phyloP scores from a whole-genome alignment of 176 grass and related monocot genomes.

The Hordeum vulgare region DNA sequence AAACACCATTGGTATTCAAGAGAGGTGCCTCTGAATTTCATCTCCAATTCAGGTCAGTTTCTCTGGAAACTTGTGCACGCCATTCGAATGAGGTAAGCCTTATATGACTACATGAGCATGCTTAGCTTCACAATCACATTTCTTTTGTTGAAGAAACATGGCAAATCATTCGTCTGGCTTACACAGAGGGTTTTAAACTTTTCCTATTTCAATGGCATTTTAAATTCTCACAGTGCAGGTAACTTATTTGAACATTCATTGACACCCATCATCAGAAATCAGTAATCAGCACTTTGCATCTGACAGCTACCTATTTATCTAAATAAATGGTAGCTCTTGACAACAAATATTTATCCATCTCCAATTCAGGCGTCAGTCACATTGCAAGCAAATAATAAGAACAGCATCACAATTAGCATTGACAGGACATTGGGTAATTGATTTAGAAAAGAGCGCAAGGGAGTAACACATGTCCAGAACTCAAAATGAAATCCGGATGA shows the following conservation, averaged over 20 bases:
- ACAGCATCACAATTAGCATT: too few species aligned
- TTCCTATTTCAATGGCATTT: too few species aligned
- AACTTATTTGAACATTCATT: background rate
- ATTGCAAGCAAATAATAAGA: background rate
- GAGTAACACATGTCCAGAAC: background rate
- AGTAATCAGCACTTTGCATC: background rate
- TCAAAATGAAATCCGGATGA: background rate
- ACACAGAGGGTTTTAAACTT: too few species aligned
- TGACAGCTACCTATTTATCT: too few species aligned
- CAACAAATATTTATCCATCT: background rate
- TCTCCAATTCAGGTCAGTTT: too few species aligned
- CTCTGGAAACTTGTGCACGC: background rate
- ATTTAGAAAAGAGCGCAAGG: background rate
- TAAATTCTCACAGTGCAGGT: background rate
- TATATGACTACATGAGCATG: background rate
- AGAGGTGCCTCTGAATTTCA: too few species aligned
- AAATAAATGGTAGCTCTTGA: too few species aligned
- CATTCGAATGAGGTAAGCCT: background rate
- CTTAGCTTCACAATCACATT: background rate
- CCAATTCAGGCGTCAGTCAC: background rate
- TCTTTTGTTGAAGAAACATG: background rate
- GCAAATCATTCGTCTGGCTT: too few species aligned
- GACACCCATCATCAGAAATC: background rate
- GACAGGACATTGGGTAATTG: too few species aligned
- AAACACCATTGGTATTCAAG: too few species aligned